These are phyloP conservation scores for Phyllosticta ampelicida DNA, from an alignment of 2,329 filamentous ascomycete genomes.

Conservation along the genomic window DNA sequence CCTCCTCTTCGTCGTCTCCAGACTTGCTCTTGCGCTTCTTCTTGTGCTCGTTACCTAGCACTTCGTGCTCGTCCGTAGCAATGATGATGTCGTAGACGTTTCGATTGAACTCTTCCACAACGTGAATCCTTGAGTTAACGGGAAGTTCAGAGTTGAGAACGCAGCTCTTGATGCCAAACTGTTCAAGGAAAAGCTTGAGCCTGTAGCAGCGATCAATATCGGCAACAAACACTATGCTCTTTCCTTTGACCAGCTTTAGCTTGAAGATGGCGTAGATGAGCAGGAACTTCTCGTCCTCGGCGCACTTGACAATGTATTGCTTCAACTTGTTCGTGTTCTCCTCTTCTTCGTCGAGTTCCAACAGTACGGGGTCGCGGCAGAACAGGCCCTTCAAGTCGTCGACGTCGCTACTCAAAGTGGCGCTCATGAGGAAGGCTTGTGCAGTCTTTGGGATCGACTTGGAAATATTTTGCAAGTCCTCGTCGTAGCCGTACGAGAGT, in stretches of 20 bases:
- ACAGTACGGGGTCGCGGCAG: slow-evolving; percentile 64
- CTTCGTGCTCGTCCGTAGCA: slow-evolving; percentile 82
- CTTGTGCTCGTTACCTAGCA: slow-evolving; percentile 55
- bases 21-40: slow-evolving; percentile 20
- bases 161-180: slow-evolving; percentile 89
- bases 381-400: slow-evolving; percentile 78
- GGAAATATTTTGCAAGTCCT: slow-evolving; percentile 73
- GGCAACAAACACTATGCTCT: slow-evolving; percentile 73
- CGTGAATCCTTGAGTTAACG: slow-evolving; percentile 84
- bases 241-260: slow-evolving; percentile 85
- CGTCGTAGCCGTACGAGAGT: slow-evolving; percentile 85
- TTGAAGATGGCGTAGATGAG: slow-evolving; percentile 92
- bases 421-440: slow-evolving; percentile 88
- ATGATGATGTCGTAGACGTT: slow-evolving; percentile 97
- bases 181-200: slow-evolving; percentile 88
- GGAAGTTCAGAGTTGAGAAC: slow-evolving; percentile 91
- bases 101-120: slow-evolving; percentile 95
- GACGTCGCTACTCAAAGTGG: slow-evolving; percentile 80
- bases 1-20: slow-evolving; percentile 9
- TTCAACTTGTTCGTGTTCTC: slow-evolving; percentile 65
- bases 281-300: slow-evolving; percentile 96
- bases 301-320: slow-evolving; percentile 84
- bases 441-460: slow-evolving; percentile 71
- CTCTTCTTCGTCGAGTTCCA: slow-evolving; percentile 77
- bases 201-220: slow-evolving; percentile 87